Evolutionary conservation across 2,329 filamentous ascomycete genomes (phyloP).

Genomic region (Colletotrichum tamarilloi): DNA sequence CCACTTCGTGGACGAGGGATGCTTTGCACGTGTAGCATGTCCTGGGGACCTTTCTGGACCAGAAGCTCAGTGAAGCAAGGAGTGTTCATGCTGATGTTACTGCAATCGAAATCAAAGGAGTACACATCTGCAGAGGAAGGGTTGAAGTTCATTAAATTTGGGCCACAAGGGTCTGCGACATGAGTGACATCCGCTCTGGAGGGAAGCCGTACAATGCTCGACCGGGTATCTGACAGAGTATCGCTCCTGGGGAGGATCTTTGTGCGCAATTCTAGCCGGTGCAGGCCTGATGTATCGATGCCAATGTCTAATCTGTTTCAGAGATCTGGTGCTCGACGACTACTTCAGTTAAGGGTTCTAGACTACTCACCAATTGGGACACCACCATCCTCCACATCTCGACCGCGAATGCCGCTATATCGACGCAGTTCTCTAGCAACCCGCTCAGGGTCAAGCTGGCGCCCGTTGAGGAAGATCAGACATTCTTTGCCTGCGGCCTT

Average conservation of each 20-base stretch:
- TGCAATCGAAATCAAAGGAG: accelerated
- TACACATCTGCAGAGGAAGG: accelerated
- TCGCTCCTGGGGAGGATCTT: too few relatives aligned
- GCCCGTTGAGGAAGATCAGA: not conserved
- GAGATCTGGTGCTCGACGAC: not conserved
- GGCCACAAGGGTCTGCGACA: accelerated
- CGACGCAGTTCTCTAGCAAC: not conserved
- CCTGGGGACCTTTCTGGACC: accelerated
- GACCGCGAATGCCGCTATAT: not conserved
- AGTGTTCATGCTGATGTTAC: too few relatives aligned
- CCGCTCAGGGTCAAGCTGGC: not conserved
- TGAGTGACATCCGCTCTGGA: too few relatives aligned
- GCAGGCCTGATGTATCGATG: accelerated
- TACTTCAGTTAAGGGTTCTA: accelerated
- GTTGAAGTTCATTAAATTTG: accelerated
- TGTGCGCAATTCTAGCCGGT: accelerated
- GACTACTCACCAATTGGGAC: not conserved
- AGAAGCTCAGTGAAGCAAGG: too few relatives aligned
- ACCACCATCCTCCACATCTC: not conserved
- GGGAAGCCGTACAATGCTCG: too few relatives aligned
- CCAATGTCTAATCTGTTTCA: not conserved
- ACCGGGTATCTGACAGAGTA: too few relatives aligned
- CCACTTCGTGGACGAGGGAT: too few relatives aligned
- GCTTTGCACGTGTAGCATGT: too few relatives aligned
- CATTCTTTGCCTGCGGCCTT: not conserved